Evolutionary conservation across 768 basidiomycete genomes (phyloP).

Genomic region (Serendipita sp.): DNA sequence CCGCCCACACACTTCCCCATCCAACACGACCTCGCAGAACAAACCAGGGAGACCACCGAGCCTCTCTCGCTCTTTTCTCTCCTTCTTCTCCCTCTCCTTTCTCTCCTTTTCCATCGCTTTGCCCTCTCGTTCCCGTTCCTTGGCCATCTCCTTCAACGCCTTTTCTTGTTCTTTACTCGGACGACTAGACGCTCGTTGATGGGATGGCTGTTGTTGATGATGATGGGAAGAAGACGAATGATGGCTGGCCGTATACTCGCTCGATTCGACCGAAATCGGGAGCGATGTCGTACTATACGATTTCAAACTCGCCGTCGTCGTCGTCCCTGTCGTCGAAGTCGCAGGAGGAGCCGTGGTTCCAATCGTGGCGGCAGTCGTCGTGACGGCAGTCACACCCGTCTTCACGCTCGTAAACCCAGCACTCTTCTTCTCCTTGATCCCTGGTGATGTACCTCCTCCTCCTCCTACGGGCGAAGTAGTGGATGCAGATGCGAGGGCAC

Average conservation of each 20-base stretch:
- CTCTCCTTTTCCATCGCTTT: not conserved
- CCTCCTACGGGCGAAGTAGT: not conserved
- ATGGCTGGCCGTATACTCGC: not conserved
- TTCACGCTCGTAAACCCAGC: not conserved
- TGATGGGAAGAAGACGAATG: not conserved
- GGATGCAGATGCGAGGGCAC: not conserved
- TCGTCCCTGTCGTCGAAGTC: not conserved
- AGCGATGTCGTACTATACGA: not conserved
- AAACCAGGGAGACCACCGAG: slow-evolving; percentile 34
- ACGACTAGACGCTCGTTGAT: not conserved
- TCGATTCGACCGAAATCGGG: not conserved
- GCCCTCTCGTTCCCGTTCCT: not conserved
- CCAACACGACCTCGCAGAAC: slow-evolving; percentile 51
- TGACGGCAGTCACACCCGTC: not conserved
- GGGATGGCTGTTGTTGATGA: not conserved
- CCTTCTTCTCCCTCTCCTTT: not conserved
- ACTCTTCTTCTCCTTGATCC: not conserved
- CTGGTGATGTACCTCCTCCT: not conserved
- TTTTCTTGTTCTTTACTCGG: not conserved
- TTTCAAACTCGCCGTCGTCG: not conserved
- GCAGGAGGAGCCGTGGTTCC: not conserved
- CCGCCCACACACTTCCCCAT: slow-evolving; percentile 54
- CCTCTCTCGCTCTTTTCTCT: not conserved
- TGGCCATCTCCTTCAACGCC: not conserved
- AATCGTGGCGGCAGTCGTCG: not conserved